Evolutionary conservation across 305 asterid species (phyloP).

Genomic region (Salvia sclarea): DNA sequence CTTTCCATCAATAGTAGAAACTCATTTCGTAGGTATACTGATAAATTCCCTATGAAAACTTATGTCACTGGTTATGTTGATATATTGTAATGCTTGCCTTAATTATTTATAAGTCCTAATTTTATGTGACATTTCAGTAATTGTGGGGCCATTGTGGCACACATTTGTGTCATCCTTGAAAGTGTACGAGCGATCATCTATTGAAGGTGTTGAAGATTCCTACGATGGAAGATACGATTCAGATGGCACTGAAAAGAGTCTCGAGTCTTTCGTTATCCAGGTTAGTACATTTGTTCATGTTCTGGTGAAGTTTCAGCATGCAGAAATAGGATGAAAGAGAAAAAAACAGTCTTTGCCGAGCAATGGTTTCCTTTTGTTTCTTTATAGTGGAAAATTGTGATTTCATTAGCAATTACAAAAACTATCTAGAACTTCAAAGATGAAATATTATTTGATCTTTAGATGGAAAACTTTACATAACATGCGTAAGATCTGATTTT

Average conservation of each 20-base stretch:
- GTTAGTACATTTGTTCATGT: conserved; percentile 39
- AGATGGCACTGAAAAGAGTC: conserved; percentile 87
- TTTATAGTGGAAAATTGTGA: background rate
- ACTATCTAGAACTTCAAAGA: background rate
- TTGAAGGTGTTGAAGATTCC: conserved; percentile 81
- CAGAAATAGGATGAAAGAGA: conserved; percentile 21
- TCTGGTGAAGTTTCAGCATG: conserved; percentile 17
- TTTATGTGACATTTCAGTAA: conserved; percentile 51
- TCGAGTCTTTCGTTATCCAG: conserved; percentile 92
- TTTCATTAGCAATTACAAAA: background rate
- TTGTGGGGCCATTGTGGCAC: conserved; percentile 88
- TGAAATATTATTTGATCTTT: background rate
- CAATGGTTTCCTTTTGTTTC: background rate
- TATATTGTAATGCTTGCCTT: conserved; percentile 26
- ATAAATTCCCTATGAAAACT: conserved; percentile 27
- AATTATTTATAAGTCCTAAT: conserved; percentile 29
- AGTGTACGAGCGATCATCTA: conserved; percentile 73
- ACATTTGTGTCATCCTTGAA: conserved; percentile 80
- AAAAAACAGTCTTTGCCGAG: background rate
- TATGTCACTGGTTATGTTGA: conserved; percentile 20
- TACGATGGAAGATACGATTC: conserved; percentile 97
- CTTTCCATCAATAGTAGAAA: conserved; percentile 69
- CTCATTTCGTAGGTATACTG: conserved; percentile 62
- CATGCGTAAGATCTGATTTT: background rate
- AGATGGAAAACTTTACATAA: background rate